Percentiles rank a stretch among this genome's conserved stretches.
These are phyloP conservation scores for Patellifolia procumbens DNA, from an alignment of 179 eudicot genomes.

Conservation along the genomic window DNA sequence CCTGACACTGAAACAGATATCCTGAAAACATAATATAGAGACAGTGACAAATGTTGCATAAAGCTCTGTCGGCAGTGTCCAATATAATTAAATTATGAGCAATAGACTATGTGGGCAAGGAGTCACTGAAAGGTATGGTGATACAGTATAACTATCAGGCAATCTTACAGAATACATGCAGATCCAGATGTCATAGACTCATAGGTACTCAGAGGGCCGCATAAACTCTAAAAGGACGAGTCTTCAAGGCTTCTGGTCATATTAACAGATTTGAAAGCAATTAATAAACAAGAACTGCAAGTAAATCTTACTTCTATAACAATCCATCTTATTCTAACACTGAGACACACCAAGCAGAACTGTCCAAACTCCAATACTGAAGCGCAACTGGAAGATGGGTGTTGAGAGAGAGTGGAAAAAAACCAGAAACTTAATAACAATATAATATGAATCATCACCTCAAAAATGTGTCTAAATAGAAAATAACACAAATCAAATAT, in stretches of 20 bases:
- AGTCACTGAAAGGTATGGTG: not conserved
- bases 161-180: no score
- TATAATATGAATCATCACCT: no score
- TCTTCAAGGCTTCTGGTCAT: not conserved
- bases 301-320: not conserved
- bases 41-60: not conserved
- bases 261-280: not conserved
- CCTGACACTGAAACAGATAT: not conserved
- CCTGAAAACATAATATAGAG: not conserved
- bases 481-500: not conserved
- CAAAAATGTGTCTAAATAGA: no score
- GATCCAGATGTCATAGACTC: not conserved
- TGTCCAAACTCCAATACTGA: no score
- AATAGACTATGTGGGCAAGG: not conserved
- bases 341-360: not conserved
- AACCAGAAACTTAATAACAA: no score
- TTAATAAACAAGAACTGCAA: not conserved
- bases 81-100: not conserved
- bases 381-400: not conserved
- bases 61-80: not conserved
- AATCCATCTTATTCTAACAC: not conserved
- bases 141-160: not conserved
- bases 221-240: not conserved
- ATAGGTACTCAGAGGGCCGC: not conserved
- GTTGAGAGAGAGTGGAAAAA: no score